Evolutionary conservation across 805 yeast species (phyloP).

Genomic region (Metschnikowia kofuensis): DNA sequence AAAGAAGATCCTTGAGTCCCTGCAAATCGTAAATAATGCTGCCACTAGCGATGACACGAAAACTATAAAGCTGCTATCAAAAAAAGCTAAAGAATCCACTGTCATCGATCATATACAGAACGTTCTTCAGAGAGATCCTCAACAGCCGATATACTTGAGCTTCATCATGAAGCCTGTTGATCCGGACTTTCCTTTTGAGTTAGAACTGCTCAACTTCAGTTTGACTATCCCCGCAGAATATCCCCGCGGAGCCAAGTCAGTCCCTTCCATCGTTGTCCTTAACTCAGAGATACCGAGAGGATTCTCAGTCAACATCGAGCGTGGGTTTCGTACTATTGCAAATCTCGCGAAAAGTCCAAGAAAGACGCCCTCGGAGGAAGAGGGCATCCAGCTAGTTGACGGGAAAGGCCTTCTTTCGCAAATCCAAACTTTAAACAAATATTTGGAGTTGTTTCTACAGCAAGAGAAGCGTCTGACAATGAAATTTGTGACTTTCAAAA

Average conservation of each 20-base stretch:
- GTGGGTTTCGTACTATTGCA: conserved; percentile 54
- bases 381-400: conserved; percentile 32
- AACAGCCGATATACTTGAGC: conserved; percentile 36
- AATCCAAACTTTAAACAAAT: conserved; percentile 51
- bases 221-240: conserved; percentile 54
- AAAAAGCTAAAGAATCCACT: conserved; percentile 11
- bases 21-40: neutral
- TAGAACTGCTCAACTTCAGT: conserved; percentile 50
- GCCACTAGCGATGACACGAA: neutral
- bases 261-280: conserved; percentile 54
- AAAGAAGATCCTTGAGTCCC: conserved; percentile 14
- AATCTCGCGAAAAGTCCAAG: conserved; percentile 13
- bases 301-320: conserved; percentile 61
- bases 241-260: conserved; percentile 39
- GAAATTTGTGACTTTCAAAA: conserved; percentile 48
- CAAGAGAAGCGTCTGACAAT: conserved; percentile 60
- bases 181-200: conserved; percentile 70
- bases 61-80: conserved; percentile 6
- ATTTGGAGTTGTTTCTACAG: conserved; percentile 56
- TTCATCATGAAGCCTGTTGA: conserved; percentile 56
- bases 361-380: conserved; percentile 21
- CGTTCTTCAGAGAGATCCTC: conserved; percentile 13
- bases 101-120: conserved; percentile 13
- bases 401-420: conserved; percentile 55
- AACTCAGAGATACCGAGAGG: conserved; percentile 73